Conservation (phyloP, 768 basidiomycete genomes). For the Russula olivacea region DNA sequence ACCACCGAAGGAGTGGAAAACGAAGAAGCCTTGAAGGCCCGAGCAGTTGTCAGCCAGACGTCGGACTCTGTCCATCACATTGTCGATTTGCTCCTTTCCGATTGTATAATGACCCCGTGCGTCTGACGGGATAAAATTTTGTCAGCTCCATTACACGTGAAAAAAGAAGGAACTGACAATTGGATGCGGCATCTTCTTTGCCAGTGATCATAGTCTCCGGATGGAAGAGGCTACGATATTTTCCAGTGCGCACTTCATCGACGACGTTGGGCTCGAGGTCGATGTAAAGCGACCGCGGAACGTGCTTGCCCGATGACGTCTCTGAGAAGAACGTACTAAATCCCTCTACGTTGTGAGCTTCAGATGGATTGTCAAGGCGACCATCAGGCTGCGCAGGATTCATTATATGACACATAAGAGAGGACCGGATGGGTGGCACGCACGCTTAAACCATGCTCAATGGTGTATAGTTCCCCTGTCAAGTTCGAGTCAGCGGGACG, state of each 20-base stretch:
- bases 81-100: conserved; percentile 97
- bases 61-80: conserved; percentile 94
- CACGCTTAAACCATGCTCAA: conserved; percentile 97
- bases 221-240: conserved; percentile 97
- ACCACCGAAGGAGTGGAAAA: conserved; percentile 99
- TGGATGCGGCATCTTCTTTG: conserved; percentile 99
- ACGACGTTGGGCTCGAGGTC: conserved; percentile 97
- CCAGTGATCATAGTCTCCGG: conserved; percentile 97
- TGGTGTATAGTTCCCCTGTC: conserved; percentile 95
- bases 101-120: conserved; percentile 99
- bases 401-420: conserved; percentile 15
- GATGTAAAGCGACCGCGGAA: conserved; percentile 95
- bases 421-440: conserved; percentile 33
- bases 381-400: conserved; percentile 77
- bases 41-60: conserved; percentile 96
- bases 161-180: conserved; percentile 55
- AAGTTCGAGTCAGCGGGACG: neutral
- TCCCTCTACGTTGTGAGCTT: conserved; percentile 74
- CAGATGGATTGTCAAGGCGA: conserved; percentile 74
- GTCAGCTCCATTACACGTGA: neutral
- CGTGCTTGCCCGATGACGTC: conserved; percentile 93
- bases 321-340: conserved; percentile 99
- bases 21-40: conserved; percentile 98
- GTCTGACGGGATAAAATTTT: conserved; percentile 45
- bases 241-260: conserved; percentile 93